Conservation (phyloP, 2,329 filamentous ascomycete species). For the Metarhizium anisopliae region DNA sequence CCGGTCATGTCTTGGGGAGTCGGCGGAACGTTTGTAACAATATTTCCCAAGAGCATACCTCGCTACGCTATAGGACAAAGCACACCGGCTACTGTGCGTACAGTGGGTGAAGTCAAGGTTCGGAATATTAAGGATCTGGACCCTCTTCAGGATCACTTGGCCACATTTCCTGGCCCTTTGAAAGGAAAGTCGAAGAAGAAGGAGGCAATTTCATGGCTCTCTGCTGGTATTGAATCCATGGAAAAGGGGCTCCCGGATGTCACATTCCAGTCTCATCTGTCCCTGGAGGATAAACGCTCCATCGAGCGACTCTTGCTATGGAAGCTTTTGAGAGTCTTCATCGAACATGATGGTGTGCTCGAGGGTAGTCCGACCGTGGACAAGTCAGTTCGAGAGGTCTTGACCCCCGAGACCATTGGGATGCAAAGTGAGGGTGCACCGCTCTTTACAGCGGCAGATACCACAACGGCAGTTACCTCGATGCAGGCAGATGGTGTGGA, state of each 20-base stretch:
- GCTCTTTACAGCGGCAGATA: constrained; percentile 15
- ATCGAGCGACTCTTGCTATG: constrained; percentile 78
- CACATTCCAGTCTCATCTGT: constrained; percentile 39
- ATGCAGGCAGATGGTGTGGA: constrained; percentile 60
- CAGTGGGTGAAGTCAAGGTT: constrained; percentile 74
- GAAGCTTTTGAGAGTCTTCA: constrained; percentile 72
- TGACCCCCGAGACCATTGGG: constrained; percentile 48
- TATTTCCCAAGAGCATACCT: constrained; percentile 82
- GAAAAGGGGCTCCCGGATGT: constrained; percentile 49
- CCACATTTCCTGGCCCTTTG: constrained; percentile 83
- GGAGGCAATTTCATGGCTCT: constrained; percentile 75
- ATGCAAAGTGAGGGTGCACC: constrained; percentile 9
- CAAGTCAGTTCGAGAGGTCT: constrained; percentile 63
- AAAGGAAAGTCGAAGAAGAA: constrained; percentile 93
- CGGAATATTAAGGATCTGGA: constrained; percentile 65
- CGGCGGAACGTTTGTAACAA: constrained; percentile 72
- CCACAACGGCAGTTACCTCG: constrained; percentile 17
- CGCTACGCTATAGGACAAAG: constrained; percentile 70
- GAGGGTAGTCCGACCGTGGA: constrained; percentile 66
- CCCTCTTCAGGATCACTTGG: constrained; percentile 60
- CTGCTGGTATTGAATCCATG: constrained; percentile 62
- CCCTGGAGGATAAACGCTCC: constrained; percentile 57
- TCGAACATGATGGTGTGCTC: constrained; percentile 78
- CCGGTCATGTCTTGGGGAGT: constrained; percentile 85
- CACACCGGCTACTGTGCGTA: constrained; percentile 70